Base-by-base conservation (phyloP, 495 filamentous ascomycete genomes). In the Lepraria neglecta region DNA sequence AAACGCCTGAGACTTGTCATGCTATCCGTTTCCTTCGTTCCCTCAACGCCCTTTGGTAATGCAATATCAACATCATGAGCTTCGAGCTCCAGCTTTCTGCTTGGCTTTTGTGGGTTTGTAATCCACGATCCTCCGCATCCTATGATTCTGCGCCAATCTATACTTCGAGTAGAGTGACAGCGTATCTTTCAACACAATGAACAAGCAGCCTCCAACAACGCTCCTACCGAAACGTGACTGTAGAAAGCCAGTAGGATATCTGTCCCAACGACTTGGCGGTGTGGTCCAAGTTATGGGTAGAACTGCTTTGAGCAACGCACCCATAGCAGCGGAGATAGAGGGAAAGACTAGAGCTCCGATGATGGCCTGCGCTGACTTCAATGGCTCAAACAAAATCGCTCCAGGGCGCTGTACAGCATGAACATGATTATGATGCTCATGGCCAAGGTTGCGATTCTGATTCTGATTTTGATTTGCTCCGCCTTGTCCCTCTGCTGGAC, bases 141-240 rank as follows among this genome's bases (percentile, higher is more conserved):
- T 74, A 73, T 87, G 84, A 57, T 83, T 83, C 72, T 86, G 81
- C 40, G 87, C 90, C 64, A 84, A 74, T 68, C 82, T 82, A 76
- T 88, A 92, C 65, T 87, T 83, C 53, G 83, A 83, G 70, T 90
- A 94, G 7, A 94, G 76, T 64, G 84, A 74, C 56, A 91, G 73
- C 5, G 82, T 86, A 71, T 95, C 90, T 66, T 87, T 88, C 7
- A 91, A 69, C 24, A 91, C 81, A 50, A 92, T 84, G 64, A 89
- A 91, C 48, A 89, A 75, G 70, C 88, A 92, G 0, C 90, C 90
- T 14, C 90, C 90, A 6, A 88, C 78, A 3, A 94, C 76, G 65
- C 87, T 94, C 54, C 90, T 79, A 9, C 89, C 90, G 86, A 90
- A 94, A 28, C 80, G 78, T 47, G 80, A 76, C 68, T 92, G 88